These are phyloP conservation scores for Arabidopsis hybrid DNA, from an alignment of 441 rosid species.

Conservation along the genomic window DNA sequence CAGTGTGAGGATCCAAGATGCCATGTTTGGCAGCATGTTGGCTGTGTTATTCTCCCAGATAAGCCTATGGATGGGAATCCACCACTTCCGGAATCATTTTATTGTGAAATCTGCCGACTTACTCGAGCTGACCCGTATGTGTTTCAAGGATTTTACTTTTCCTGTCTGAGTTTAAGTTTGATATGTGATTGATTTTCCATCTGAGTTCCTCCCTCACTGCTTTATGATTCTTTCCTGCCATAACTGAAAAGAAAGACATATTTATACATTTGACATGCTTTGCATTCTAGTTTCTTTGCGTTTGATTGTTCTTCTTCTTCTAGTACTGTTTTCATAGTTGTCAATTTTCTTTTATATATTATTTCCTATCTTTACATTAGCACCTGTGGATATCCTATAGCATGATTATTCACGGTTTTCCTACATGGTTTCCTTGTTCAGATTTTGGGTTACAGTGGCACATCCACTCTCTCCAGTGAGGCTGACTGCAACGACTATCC, in stretches of 20 bases:
- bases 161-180: conserved; percentile 13
- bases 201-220: background rate
- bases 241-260: conserved; percentile 3
- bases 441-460: conserved; percentile 75
- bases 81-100: conserved; percentile 80
- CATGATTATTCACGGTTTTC: background rate
- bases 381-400: no score
- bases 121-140: conserved; percentile 97
- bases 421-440: conserved; percentile 48
- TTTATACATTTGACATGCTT: conserved; percentile 1
- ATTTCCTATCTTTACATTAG: no score
- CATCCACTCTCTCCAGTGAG: conserved; percentile 81
- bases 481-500: conserved; percentile 61
- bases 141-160: conserved; percentile 18
- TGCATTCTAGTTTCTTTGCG: conserved; percentile 4
- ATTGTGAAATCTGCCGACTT: conserved; percentile 94
- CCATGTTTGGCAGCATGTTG: conserved; percentile 85
- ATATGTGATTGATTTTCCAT: conserved; percentile 7
- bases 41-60: conserved; percentile 84
- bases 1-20: conserved; percentile 94
- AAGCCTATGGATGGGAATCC: conserved; percentile 71
- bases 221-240: background rate
- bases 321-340: conserved; percentile 1
- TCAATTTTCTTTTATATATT: background rate
- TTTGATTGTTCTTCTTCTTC: background rate